phyloP scores from a whole-genome alignment of 306 rosid species.

The Malus asiatica region DNA sequence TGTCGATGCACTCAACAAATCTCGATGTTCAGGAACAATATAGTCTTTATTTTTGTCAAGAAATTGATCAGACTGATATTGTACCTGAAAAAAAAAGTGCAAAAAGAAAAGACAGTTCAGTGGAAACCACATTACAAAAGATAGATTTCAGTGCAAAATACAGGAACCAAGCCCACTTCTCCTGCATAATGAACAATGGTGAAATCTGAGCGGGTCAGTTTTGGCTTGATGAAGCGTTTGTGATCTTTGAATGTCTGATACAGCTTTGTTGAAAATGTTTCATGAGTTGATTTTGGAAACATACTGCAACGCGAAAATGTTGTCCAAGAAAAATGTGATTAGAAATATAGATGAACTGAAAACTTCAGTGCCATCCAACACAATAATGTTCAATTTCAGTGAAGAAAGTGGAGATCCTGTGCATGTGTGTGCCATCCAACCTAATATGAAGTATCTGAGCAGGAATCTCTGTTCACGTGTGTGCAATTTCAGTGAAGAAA shows the following conservation, averaged over 20 bases:
- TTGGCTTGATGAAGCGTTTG: slow-evolving; percentile 90
- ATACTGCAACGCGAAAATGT: slow-evolving; percentile 44
- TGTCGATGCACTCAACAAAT: slow-evolving; percentile 68
- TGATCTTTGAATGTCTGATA: slow-evolving; percentile 82
- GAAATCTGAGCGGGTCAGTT: slow-evolving; percentile 80
- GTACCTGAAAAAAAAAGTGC: slow-evolving; percentile 60
- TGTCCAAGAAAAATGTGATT: background rate
- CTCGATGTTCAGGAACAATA: slow-evolving; percentile 93
- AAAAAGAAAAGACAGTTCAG: slow-evolving; percentile 13
- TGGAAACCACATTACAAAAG: slow-evolving; percentile 1
- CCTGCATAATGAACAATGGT: slow-evolving; percentile 85
- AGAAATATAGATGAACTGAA: background rate
- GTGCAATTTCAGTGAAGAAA: background rate
- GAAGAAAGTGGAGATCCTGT: too few relatives aligned
- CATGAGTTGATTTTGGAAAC: slow-evolving; percentile 92
- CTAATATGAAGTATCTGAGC: background rate
- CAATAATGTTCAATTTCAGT: too few relatives aligned
- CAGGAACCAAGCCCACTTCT: slow-evolving; percentile 51
- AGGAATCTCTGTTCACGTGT: background rate
- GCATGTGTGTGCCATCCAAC: too few relatives aligned
- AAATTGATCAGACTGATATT: slow-evolving; percentile 81
- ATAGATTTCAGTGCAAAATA: slow-evolving; percentile 13
- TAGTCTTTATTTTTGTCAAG: slow-evolving; percentile 92
- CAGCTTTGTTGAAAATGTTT: slow-evolving; percentile 78
- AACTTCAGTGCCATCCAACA: too few relatives aligned